Percentiles rank a stretch among this genome's conserved stretches.
These are phyloP conservation scores for Tulasnella sp. DNA, from an alignment of 768 basidiomycete genomes.

Conservation along the genomic window DNA sequence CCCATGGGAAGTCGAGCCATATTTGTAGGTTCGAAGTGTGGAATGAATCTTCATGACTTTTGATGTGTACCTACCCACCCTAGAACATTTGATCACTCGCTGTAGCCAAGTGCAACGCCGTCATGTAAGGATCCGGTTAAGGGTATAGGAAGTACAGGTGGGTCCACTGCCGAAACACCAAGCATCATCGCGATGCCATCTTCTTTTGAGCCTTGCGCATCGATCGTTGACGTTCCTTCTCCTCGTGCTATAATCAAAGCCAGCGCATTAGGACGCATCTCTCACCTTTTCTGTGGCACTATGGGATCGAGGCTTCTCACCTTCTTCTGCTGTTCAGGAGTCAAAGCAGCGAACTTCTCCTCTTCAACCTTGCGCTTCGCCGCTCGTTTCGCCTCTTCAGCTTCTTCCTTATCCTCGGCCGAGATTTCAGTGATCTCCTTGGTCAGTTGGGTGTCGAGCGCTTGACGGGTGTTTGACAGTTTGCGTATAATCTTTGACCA, in stretches of 20 bases:
- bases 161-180: too few relatives aligned
- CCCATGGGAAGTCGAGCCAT: too few relatives aligned
- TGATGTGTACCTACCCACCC: too few relatives aligned
- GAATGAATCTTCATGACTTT: too few relatives aligned
- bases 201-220: constrained; percentile 41
- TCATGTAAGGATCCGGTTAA: too few relatives aligned
- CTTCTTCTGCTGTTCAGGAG: constrained; percentile 75
- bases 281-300: neutral
- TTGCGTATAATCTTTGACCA: constrained; percentile 48
- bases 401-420: constrained; percentile 50
- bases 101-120: too few relatives aligned
- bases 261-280: too few relatives aligned
- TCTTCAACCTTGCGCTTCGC: constrained; percentile 66
- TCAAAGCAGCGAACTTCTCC: constrained; percentile 59
- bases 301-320: constrained; percentile 27
- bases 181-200: neutral
- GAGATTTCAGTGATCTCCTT: constrained; percentile 42
- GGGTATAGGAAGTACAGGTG: too few relatives aligned
- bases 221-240: constrained; percentile 64
- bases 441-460: constrained; percentile 54
- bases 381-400: constrained; percentile 53
- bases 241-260: constrained; percentile 39
- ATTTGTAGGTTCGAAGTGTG: too few relatives aligned
- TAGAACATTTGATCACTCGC: too few relatives aligned
- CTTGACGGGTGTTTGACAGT: constrained; percentile 61